Percentiles rank a stretch among this genome's conserved stretches.
Conservation (phyloP, 2,329 filamentous ascomycete species). For the Pleurostoma richardsiae region DNA sequence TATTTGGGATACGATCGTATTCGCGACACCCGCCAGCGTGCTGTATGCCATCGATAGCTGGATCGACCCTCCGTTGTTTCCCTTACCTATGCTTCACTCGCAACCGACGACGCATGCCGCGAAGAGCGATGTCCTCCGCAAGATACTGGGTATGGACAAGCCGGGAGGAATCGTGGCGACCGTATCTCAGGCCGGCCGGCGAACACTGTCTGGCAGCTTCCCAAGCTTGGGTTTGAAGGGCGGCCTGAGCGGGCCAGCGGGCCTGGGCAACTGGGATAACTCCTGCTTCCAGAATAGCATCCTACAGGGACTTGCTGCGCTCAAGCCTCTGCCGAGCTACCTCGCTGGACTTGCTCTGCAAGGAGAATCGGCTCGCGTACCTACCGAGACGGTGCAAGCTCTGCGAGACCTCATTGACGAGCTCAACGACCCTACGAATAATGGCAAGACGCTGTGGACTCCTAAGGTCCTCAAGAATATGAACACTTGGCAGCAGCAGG, state of each 20-base stretch:
- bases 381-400: slow-evolving; percentile 33
- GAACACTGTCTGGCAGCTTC: slow-evolving; percentile 48
- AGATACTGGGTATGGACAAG: slow-evolving; percentile 55
- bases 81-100: slow-evolving; percentile 27
- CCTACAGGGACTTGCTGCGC: slow-evolving; percentile 75
- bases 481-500: slow-evolving; percentile 93
- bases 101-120: slow-evolving; percentile 41
- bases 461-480: slow-evolving; percentile 79
- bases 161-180: slow-evolving; percentile 48
- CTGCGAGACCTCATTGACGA: slow-evolving; percentile 64
- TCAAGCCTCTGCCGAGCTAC: slow-evolving; percentile 65
- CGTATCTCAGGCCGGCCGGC: slow-evolving; percentile 53
- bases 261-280: slow-evolving; percentile 88
- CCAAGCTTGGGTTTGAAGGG: slow-evolving; percentile 32
- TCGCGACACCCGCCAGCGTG: slow-evolving; percentile 48
- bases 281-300: slow-evolving; percentile 98
- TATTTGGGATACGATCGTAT: slow-evolving; percentile 58
- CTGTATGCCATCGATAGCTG: slow-evolving; percentile 53
- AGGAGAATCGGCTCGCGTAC: slow-evolving; percentile 16
- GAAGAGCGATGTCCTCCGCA: slow-evolving; percentile 62
- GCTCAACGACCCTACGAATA: slow-evolving; percentile 64
- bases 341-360: slow-evolving; percentile 42
- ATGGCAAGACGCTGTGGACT: slow-evolving; percentile 77
- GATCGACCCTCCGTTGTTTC: slow-evolving; percentile 42
- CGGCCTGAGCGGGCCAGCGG: slow-evolving; percentile 46